Base-by-base conservation (phyloP, 768 basidiomycete genomes). In the Agrocybe praecox region DNA sequence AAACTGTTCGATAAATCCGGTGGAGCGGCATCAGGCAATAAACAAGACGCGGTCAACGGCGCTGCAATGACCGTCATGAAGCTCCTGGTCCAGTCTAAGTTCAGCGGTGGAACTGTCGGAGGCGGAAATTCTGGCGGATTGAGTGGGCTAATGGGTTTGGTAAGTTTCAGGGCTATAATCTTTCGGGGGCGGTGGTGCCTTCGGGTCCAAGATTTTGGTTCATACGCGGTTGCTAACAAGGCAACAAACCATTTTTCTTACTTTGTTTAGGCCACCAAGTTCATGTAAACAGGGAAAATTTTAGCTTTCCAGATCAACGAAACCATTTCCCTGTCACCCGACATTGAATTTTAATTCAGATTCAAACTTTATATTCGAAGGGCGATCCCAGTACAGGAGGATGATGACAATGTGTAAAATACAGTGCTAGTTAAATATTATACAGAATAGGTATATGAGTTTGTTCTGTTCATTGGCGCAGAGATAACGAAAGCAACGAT, bases 1-100 rank as follows among this genome's bases (percentile, higher is more conserved):
- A 89, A 91, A 67, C 72, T 92, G 48, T 90, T 94, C 62, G 90
- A 92, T 63, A 73, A 80, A 60, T 78, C 82, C 22, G 89, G 88
- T 18, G 85, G 85, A 8, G 80, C 83, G 3, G 75, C 84, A 4
- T 80, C 82, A 11, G 86, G 88, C 10, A 80, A 80, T 67, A 92
- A 91, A 74, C 93, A 96, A 65, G 91, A 94, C 64, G 87, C 87
- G 9, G 85, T 96, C 65, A 92, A 90, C 56, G 82, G 89, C 12
- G 94, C 94, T 45, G 92, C 88, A 2, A 87, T 88, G 85, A 94
- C 89, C 0, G 84, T 91, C 55, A 87, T 92, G 83, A 94, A 95
- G 74, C 75, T 94, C 40, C 66, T 94, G 44, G 84, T 92, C 6
- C 85, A 90, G 66, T 84, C 81, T 42, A 86, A 88, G 70, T 77